Conservation (phyloP, 306 rosid species). For the Malus orientalis region DNA sequence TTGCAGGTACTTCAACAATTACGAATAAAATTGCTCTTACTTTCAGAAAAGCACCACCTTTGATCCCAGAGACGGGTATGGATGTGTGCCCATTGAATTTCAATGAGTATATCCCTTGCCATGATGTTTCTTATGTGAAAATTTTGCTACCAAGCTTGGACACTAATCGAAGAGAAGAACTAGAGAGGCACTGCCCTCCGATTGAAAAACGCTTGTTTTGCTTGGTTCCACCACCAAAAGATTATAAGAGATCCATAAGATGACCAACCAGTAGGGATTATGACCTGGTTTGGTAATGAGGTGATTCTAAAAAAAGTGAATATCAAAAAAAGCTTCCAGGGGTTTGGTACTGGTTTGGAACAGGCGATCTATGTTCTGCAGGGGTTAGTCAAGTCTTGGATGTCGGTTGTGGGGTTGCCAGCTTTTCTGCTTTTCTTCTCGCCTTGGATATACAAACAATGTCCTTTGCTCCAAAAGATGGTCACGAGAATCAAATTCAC, state of each 20-base stretch:
- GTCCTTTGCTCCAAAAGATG: constrained; percentile 98
- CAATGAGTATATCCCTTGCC: constrained; percentile 84
- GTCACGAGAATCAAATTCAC: constrained; percentile 93
- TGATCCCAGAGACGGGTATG: constrained; percentile 57
- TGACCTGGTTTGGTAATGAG: too few relatives aligned
- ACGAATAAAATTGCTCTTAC: constrained; percentile 51
- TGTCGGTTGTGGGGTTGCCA: constrained; percentile 97
- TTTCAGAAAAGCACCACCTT: constrained; percentile 41
- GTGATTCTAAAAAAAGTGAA: too few relatives aligned
- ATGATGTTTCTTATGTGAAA: constrained; percentile 49
- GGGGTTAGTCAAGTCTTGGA: constrained; percentile 78
- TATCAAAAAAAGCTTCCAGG: too few relatives aligned
- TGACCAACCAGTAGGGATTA: constrained; percentile 94
- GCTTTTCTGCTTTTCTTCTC: constrained; percentile 92
- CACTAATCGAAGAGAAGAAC: constrained; percentile 63
- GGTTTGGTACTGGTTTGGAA: too few relatives aligned
- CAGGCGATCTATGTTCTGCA: constrained; percentile 68
- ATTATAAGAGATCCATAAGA: constrained; percentile 72
- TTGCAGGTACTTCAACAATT: constrained; percentile 48
- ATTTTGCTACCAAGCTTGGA: constrained; percentile 44
- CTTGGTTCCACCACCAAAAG: constrained; percentile 76
- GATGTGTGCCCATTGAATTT: constrained; percentile 61
- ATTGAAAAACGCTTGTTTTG: constrained; percentile 70
- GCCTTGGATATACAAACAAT: constrained; percentile 71
- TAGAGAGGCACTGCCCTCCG: constrained; percentile 91